phyloP scores from a whole-genome alignment of 2,329 filamentous ascomycete species.

The Didymosphaeria variabile region DNA sequence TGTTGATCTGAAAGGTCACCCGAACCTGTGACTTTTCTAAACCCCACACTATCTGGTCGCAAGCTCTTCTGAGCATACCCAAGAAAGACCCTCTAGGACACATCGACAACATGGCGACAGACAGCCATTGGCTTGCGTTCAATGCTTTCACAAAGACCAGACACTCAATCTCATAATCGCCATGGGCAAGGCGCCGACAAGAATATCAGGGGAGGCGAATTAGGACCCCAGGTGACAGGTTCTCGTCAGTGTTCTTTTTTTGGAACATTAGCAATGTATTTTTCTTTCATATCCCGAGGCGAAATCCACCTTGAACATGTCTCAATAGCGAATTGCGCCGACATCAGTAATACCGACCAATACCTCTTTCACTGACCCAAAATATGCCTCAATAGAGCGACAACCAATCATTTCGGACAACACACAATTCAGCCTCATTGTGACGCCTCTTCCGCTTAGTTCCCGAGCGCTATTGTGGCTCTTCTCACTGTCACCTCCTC shows the following conservation, averaged over 20 bases:
- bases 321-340: background rate
- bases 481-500: background rate
- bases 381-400: background rate
- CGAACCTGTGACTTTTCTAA: background rate
- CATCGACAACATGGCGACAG: background rate
- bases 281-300: background rate
- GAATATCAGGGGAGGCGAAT: background rate
- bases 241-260: background rate
- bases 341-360: background rate
- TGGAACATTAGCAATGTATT: background rate
- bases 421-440: background rate
- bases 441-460: background rate
- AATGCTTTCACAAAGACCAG: background rate
- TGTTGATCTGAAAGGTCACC: background rate
- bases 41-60: background rate
- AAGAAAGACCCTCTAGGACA: background rate
- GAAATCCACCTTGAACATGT: background rate
- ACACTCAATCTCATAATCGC: background rate
- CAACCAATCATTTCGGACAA: background rate
- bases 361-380: background rate
- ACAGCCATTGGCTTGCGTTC: background rate
- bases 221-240: background rate
- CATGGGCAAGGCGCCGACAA: background rate
- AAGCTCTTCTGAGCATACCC: background rate
- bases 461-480: background rate